Percentiles rank a stretch among this genome's conserved stretches.
Evolutionary conservation across 306 rosid species (phyloP).

Genomic region (Lathyrus oleraceus): DNA sequence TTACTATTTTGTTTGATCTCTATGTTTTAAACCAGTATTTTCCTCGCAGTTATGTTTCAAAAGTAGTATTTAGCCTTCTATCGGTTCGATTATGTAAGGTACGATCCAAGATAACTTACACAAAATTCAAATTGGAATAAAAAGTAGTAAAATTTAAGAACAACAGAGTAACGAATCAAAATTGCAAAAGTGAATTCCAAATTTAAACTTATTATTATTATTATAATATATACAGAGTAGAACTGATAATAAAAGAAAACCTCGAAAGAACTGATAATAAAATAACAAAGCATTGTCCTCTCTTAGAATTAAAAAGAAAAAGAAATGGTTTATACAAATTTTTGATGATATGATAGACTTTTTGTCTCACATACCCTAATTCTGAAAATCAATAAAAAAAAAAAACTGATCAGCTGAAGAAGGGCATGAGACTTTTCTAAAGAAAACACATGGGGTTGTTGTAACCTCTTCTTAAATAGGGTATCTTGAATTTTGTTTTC

Average conservation of each 20-base stretch:
- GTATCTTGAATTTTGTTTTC: too few species aligned
- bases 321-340: neutral
- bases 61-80: neutral
- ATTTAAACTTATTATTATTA: neutral
- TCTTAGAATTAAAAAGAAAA: neutral
- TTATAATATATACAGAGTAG: neutral
- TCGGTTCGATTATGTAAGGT: neutral
- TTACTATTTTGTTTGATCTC: too few species aligned
- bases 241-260: neutral
- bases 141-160: constrained; percentile 6
- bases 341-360: neutral
- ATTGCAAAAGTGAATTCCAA: neutral
- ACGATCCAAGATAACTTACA: neutral
- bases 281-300: neutral
- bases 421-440: too few species aligned
- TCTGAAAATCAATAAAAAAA: too few species aligned
- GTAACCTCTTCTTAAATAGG: too few species aligned
- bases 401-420: too few species aligned
- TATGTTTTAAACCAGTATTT: neutral
- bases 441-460: too few species aligned
- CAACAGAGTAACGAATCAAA: neutral
- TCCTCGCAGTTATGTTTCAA: neutral
- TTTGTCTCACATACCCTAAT: too few species aligned
- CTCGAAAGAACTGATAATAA: neutral
- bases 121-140: neutral